Evolutionary conservation across 176 grass and related monocot species (phyloP).

Genomic region (Oryza glumipatula): DNA sequence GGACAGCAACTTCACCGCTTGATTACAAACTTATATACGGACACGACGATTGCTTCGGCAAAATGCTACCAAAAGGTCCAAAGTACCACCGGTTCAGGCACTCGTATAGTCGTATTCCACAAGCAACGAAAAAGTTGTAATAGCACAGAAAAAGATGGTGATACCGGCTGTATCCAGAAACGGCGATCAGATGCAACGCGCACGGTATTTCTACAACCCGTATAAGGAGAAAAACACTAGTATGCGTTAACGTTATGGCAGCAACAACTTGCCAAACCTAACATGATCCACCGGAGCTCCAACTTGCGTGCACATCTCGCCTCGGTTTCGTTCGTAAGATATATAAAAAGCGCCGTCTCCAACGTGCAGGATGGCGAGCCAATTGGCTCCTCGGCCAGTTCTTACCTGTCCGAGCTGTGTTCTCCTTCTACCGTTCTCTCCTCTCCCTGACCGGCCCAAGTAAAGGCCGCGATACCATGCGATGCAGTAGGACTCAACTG

Average conservation of each 20-base stretch:
- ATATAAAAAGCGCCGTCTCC: neutral
- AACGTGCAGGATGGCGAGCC: neutral
- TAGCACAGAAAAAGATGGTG: too few species aligned
- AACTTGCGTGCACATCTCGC: neutral
- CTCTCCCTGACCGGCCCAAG: neutral
- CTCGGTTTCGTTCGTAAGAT: neutral
- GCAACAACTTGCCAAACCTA: neutral
- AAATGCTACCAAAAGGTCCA: neutral
- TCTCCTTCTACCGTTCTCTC: neutral
- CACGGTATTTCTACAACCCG: neutral
- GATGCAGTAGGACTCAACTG: neutral
- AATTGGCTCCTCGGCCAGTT: neutral
- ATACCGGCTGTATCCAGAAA: neutral
- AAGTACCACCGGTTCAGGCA: neutral
- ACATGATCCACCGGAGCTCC: neutral
- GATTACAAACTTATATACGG: neutral
- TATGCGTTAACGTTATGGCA: neutral
- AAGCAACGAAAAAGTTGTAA: too few species aligned
- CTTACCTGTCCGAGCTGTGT: constrained; percentile 31
- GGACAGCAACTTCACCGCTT: neutral
- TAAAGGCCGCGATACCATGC: neutral
- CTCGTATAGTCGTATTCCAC: neutral
- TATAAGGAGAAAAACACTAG: neutral
- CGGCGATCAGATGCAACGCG: neutral
- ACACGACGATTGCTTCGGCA: neutral